Conservation (phyloP, 202 grass and related monocot genomes). For the Setaria italica region DNA sequence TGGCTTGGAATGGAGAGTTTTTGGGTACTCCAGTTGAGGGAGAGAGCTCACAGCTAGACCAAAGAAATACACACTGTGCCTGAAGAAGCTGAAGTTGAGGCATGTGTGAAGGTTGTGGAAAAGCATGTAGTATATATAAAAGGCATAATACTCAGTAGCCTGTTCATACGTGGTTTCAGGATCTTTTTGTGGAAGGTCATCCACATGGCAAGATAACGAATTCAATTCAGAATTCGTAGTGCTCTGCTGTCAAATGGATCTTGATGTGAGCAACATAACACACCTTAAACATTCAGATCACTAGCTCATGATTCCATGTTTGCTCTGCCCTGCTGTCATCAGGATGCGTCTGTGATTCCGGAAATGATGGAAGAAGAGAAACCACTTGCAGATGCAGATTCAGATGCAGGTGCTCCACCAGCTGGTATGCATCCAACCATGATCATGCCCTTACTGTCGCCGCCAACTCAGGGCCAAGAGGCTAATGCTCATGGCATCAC, state of each 20-base stretch:
- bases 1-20: not conserved
- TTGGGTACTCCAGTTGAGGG: not conserved
- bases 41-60: not conserved
- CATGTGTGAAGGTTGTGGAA: not conserved
- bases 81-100: not conserved
- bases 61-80: not conserved
- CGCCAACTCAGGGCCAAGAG: conserved; percentile 6
- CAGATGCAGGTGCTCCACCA: conserved; percentile 11
- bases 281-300: not conserved
- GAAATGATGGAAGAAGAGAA: conserved; percentile 62
- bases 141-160: not conserved
- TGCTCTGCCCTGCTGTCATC: not conserved
- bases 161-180: not conserved
- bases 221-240: not conserved
- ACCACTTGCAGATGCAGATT: not conserved
- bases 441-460: conserved; percentile 21
- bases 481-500: conserved; percentile 31
- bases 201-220: conserved; percentile 45
- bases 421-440: conserved; percentile 38
- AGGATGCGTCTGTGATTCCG: conserved; percentile 17
- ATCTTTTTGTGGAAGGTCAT: not conserved
- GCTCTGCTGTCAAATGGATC: conserved; percentile 2
- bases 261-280: not conserved
- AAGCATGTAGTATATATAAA: not conserved
- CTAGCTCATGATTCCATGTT: not conserved